These are phyloP conservation scores for Carallia pectinifolia DNA, from an alignment of 345 rosid species.

Conservation along the genomic window DNA sequence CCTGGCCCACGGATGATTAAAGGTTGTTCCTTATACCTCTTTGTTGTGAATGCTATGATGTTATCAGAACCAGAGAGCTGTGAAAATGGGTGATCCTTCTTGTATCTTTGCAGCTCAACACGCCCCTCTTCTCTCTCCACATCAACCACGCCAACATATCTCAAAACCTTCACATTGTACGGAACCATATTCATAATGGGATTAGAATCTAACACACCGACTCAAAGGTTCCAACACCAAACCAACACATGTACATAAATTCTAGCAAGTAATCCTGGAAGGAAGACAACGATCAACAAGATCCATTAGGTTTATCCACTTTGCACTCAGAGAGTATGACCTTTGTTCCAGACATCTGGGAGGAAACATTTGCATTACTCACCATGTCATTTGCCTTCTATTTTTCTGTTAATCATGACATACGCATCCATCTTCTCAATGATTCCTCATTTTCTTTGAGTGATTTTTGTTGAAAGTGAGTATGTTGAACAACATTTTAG, in stretches of 20 bases:
- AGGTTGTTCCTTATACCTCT: slow-evolving; percentile 86
- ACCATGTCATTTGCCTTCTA: background rate
- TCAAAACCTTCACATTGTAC: slow-evolving; percentile 53
- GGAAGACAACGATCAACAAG: too few species aligned
- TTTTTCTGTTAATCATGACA: background rate
- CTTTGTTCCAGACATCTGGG: too few species aligned
- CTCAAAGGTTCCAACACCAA: background rate
- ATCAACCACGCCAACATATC: slow-evolving; percentile 95
- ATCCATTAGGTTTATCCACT: too few species aligned
- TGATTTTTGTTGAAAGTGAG: background rate
- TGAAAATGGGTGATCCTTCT: slow-evolving; percentile 80
- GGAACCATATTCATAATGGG: background rate
- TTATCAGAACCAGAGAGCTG: slow-evolving; percentile 91
- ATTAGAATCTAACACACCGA: background rate
- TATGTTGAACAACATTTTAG: background rate
- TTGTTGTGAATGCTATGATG: slow-evolving; percentile 93
- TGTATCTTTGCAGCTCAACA: slow-evolving; percentile 76
- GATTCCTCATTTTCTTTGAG: background rate
- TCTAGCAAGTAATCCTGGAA: too few species aligned
- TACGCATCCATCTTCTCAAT: background rate
- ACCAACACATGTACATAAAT: background rate
- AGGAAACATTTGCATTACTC: background rate
- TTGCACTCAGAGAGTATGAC: too few species aligned
- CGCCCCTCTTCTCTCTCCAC: slow-evolving; percentile 54
- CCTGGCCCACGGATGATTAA: slow-evolving; percentile 97